Evolutionary conservation across 495 filamentous ascomycete species (phyloP), one percentile per base, ranked within the genome.

Genomic region (Xylaria telfairii): DNA sequence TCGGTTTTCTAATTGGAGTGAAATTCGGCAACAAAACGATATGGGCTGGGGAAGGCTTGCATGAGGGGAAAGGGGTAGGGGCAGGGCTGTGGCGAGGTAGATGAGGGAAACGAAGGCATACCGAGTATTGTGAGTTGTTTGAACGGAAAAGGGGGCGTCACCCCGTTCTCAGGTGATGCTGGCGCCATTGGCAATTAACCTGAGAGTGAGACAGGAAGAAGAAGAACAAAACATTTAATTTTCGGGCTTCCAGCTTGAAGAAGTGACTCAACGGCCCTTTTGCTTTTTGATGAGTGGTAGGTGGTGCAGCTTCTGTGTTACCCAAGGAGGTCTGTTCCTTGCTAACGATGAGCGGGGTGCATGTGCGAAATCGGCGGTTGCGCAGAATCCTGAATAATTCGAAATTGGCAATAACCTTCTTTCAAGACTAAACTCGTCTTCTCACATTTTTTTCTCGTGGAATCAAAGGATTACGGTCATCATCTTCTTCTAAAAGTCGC

Each of bases 61-160:
- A 28, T 53, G 34, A 66, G 46, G 46, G 47, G 30, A 42, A 54
- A 54, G 1, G 24, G 37, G 10, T 6, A 41, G 17, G 37, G 37
- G 21, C 17, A 32, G 47, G 7, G 64, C 19, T 21, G 51, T 30
- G 24, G 49, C 15, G 49, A 53, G 28, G 24, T 28, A 26, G 24
- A 10, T 26, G 49, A 24, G 26, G 51, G 26, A 54, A 28, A 54
- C 5, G 26, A 54, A 54, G 65, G n/a, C 75, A 72, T 75, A 79
- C 77, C 77, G 17, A 79, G 77, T n/a, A 79, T 77, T 1, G 56
- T 74, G n/a, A 79, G 75, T 28, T 79, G 77, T 61, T 75, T 77
- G 4, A 74, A 73, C 30, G 77, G 77, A 64, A 79, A 79, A 12
- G 69, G 69, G 44, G 69, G 53, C 24, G 69, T 65, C 39, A 37